Conservation (phyloP, 495 filamentous ascomycete genomes). For the Collariella sp. region DNA sequence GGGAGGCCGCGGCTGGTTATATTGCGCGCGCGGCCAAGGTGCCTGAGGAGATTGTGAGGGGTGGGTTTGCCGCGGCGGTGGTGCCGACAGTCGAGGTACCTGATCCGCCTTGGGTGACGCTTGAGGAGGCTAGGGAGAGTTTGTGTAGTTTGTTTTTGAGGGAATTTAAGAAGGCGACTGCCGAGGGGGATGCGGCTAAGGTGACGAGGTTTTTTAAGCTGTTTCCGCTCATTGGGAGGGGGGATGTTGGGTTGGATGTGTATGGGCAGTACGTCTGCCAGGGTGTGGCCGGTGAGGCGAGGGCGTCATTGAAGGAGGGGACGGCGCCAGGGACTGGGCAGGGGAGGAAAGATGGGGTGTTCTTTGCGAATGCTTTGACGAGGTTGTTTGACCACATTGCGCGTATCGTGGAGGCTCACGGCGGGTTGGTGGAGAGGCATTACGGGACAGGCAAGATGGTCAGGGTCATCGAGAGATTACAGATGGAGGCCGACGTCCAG, state of each 20-base stretch:
- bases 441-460: slow-evolving; percentile 89
- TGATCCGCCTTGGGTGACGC: slow-evolving; percentile 77
- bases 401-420: slow-evolving; percentile 87
- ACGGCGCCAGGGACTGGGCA: slow-evolving; percentile 33
- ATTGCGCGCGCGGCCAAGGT: slow-evolving; percentile 73
- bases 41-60: slow-evolving; percentile 65
- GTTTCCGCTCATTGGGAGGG: slow-evolving; percentile 87
- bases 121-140: slow-evolving; percentile 77
- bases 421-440: slow-evolving; percentile 80
- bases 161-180: slow-evolving; percentile 89
- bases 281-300: slow-evolving; percentile 75
- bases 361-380: slow-evolving; percentile 85
- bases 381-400: slow-evolving; percentile 96
- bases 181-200: slow-evolving; percentile 71
- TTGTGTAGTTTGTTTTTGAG: slow-evolving; percentile 82
- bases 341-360: slow-evolving; percentile 60
- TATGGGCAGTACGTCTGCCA: slow-evolving; percentile 94
- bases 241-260: slow-evolving; percentile 82
- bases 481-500: slow-evolving; percentile 91
- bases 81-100: slow-evolving; percentile 94
- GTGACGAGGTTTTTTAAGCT: slow-evolving; percentile 97
- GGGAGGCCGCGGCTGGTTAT: slow-evolving; percentile 92
- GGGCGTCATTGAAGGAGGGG: slow-evolving; percentile 64
- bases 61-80: slow-evolving; percentile 84
- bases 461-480: slow-evolving; percentile 88